Evolutionary conservation across 768 basidiomycete genomes (phyloP).

Genomic region (Kwoniella newhampshirensis): DNA sequence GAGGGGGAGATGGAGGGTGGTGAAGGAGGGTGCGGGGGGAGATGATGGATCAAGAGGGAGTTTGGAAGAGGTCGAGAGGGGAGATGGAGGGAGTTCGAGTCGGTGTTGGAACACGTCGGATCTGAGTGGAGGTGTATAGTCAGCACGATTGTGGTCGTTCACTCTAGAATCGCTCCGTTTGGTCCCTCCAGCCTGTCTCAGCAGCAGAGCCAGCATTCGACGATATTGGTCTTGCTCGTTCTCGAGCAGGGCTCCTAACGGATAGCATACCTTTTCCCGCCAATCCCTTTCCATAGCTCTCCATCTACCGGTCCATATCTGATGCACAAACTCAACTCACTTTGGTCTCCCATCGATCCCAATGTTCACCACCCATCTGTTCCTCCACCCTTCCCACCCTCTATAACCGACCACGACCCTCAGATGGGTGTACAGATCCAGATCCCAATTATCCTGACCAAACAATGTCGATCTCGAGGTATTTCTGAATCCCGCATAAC

Average conservation of each 20-base stretch:
- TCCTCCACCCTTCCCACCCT: slow-evolving; percentile 72
- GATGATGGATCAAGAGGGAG: slow-evolving; percentile 51
- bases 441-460: slow-evolving; percentile 80
- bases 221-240: too few species aligned
- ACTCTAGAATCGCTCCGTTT: too few species aligned
- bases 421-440: slow-evolving; percentile 75
- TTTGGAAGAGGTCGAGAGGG: slow-evolving; percentile 31
- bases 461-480: slow-evolving; percentile 81
- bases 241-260: too few species aligned
- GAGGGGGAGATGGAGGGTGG: slow-evolving; percentile 71
- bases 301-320: too few species aligned
- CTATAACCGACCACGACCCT: slow-evolving; percentile 73
- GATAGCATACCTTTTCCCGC: too few species aligned
- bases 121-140: too few species aligned
- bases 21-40: slow-evolving; percentile 31
- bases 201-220: too few species aligned
- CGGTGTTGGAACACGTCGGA: slow-evolving; percentile 94
- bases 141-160: too few species aligned
- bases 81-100: slow-evolving; percentile 54
- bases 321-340: slow-evolving; percentile 4
- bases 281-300: too few species aligned
- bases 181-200: too few species aligned
- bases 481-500: slow-evolving; percentile 88
- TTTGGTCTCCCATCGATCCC: slow-evolving; percentile 69
- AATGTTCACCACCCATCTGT: slow-evolving; percentile 89